phyloP scores from a whole-genome alignment of 352 stramenopile genomes.

The Phytophthora litchii region DNA sequence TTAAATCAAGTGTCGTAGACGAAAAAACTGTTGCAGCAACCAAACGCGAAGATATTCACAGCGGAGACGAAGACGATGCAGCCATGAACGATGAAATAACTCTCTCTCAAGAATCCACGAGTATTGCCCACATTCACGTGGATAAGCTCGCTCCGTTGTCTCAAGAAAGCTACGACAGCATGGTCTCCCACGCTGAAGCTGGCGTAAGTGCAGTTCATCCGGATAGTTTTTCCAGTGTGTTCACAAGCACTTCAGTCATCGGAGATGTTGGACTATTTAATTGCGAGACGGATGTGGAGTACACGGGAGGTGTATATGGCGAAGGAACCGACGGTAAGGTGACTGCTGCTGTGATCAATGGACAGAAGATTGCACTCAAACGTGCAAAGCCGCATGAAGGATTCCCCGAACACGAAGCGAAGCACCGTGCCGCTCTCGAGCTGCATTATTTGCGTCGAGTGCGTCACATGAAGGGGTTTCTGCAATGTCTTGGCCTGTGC shows the following conservation, averaged over 20 bases:
- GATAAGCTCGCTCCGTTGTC: conserved; percentile 33
- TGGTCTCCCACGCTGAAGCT: conserved; percentile 9
- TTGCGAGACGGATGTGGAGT: conserved; percentile 81
- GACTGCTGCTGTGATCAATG: conserved; percentile 71
- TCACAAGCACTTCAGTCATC: conserved; percentile 84
- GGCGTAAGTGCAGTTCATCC: conserved; percentile 2
- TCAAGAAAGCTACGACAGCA: conserved; percentile 33
- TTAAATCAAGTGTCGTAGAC: conserved; percentile 10
- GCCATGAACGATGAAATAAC: conserved; percentile 11
- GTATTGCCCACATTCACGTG: conserved; percentile 14
- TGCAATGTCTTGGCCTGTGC: conserved; percentile 83
- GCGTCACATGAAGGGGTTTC: conserved; percentile 74
- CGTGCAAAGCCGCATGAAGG: conserved; percentile 79
- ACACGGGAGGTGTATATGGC: conserved; percentile 80
- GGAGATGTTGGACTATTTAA: conserved; percentile 88
- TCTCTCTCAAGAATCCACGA: conserved; percentile 34
- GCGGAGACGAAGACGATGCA: conserved; percentile 12
- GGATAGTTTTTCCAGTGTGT: conserved; percentile 31
- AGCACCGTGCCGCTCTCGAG: conserved; percentile 76
- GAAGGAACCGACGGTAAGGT: conserved; percentile 88
- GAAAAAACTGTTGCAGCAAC: background rate
- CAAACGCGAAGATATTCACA: conserved; percentile 3
- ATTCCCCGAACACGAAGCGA: conserved; percentile 78
- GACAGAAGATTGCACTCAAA: conserved; percentile 86
- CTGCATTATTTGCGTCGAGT: conserved; percentile 83